Conservation (phyloP, 1,139 yeast genomes). For the Debaryomyces sp. region DNA sequence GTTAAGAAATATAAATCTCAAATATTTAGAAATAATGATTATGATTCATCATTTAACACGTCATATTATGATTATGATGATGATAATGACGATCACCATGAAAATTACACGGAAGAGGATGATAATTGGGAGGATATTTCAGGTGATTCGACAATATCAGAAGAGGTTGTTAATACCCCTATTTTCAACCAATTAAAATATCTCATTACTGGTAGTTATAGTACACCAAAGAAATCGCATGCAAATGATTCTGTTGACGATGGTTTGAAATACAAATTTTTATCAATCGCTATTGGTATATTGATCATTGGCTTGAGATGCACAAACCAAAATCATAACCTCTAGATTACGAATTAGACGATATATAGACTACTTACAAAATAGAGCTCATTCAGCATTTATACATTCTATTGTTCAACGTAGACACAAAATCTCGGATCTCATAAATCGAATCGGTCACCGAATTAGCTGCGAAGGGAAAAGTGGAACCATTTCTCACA, state of each 20-base stretch:
- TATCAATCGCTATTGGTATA: constrained; percentile 48
- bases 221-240: constrained; percentile 19
- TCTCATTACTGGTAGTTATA: constrained; percentile 32
- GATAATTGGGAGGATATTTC: constrained; percentile 16
- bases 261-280: constrained; percentile 44
- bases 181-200: constrained; percentile 39
- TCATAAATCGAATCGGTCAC: constrained; percentile 1
- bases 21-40: constrained; percentile 25
- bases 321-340: constrained; percentile 24
- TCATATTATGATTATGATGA: constrained; percentile 19
- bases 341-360: constrained; percentile 6
- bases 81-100: constrained; percentile 15
- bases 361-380: constrained; percentile 6
- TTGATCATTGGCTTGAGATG: constrained; percentile 45
- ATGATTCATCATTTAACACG: constrained; percentile 15
- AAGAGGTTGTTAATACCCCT: constrained; percentile 17
- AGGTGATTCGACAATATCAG: constrained; percentile 13
- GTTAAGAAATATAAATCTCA: constrained; percentile 43
- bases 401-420: background rate
- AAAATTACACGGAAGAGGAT: constrained; percentile 16
- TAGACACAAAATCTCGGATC: background rate
- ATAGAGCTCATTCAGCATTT: background rate
- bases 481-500: constrained; percentile 16
- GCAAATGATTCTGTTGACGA: constrained; percentile 40
- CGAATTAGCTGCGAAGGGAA: constrained; percentile 8